Base-by-base conservation (phyloP, 208 protist species). In the Herpetomonas tarakana region DNA sequence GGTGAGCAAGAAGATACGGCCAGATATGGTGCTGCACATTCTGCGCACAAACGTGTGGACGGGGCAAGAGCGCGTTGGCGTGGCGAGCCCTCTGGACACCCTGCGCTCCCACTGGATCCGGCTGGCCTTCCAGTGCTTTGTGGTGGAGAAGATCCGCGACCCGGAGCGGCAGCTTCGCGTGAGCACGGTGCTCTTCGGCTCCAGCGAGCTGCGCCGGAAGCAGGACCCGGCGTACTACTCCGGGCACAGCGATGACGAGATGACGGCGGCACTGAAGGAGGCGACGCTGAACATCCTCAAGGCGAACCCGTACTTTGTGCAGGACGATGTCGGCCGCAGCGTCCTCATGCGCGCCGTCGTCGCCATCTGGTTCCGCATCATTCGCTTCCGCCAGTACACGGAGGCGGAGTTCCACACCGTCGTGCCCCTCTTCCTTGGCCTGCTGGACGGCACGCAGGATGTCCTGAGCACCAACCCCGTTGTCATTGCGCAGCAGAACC, bases 291-390 rank as follows among this genome's bases (percentile, higher is more conserved):
- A 58, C 25, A 60, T 88, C 38, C 69, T 92, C 39, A 71, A 70
- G n/a, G 68, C 86, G 22, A 92, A 92, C 41, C 62, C 78, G 21
- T 67, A 77, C 54, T 83, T 92, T 70, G 67, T 83, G 21, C 74
- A 82, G 45, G 63, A 70, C 41, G 80, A 89, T 52, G 64, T 66
- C 0, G 53, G 45, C 0, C 75, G 81, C 26, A 89, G 66, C 56
- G 44, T 66, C 41, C 65, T 89, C 29, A 51, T 92, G 54, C 78
- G 72, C 35, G 51, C 71, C 3, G 60, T 72, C 25, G 52, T 87
- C 2, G 69, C 72, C 24, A 38, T 76, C 22, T 85, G 74, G 79
- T 61, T 84, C 44, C 71, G 70, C 41, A 56, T 89, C 19, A 73
- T 75, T 6, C 69, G 58, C 25, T 76, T 68, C 46, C 73, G 71